Percentiles rank a stretch among this genome's conserved stretches.
Evolutionary conservation across 495 filamentous ascomycete genomes (phyloP).

Genomic region (Extremus antarcticus): DNA sequence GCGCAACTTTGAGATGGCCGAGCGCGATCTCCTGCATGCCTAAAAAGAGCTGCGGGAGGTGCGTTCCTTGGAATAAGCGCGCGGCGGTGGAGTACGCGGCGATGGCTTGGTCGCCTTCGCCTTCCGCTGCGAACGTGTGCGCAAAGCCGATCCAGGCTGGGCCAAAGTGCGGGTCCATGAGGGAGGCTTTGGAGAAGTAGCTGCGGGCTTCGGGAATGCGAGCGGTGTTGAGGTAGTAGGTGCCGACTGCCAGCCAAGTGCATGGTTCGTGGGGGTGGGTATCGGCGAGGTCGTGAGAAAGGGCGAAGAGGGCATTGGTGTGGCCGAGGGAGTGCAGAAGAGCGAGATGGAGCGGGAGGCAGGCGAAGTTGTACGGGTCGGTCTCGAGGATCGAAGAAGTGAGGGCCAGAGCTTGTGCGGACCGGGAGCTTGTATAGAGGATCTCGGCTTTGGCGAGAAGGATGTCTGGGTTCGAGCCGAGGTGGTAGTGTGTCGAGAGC

Average conservation of each 20-base stretch:
- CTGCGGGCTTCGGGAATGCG: constrained; percentile 88
- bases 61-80: constrained; percentile 89
- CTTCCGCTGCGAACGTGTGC: constrained; percentile 99
- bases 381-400: constrained; percentile 70
- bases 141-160: constrained; percentile 99
- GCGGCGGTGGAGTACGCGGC: constrained; percentile 95
- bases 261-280: constrained; percentile 81
- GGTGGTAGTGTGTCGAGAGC: constrained; percentile 84
- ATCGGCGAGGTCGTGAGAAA: constrained; percentile 91
- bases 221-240: constrained; percentile 83
- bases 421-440: constrained; percentile 88
- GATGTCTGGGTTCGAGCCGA: constrained; percentile 78
- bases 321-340: constrained; percentile 80
- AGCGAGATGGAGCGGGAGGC: constrained; percentile 84
- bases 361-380: constrained; percentile 78
- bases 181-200: constrained; percentile 91
- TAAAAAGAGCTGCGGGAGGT: constrained; percentile 89
- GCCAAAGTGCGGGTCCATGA: constrained; percentile 96
- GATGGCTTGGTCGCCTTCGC: constrained; percentile 97
- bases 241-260: constrained; percentile 85
- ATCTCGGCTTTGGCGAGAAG: constrained; percentile 86
- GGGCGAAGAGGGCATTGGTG: constrained; percentile 80
- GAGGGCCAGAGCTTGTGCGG: constrained; percentile 71
- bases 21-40: constrained; percentile 97
- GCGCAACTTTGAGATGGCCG: constrained; percentile 89